Evolutionary conservation across 805 yeast species (phyloP).

Genomic region (Ascoidea tarda): DNA sequence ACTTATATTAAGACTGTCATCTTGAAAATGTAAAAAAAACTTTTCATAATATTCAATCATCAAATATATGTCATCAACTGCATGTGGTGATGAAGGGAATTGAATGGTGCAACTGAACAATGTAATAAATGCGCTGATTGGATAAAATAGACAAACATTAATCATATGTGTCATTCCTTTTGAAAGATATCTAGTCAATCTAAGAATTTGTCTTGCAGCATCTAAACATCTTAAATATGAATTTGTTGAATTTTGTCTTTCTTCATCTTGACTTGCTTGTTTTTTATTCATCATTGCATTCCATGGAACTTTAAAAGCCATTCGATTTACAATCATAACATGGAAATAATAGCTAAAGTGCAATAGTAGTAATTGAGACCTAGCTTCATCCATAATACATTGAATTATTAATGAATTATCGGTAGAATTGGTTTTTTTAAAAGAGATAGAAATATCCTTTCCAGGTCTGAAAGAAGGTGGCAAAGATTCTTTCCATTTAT

Average conservation of each 20-base stretch:
- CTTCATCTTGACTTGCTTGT: neutral
- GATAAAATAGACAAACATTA: neutral
- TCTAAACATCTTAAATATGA: neutral
- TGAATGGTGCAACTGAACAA: neutral
- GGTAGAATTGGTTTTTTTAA: neutral
- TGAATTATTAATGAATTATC: neutral
- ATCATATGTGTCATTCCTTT: neutral
- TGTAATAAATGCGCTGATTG: neutral
- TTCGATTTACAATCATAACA: slow-evolving; percentile 2
- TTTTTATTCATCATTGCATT: neutral
- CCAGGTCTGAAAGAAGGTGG: neutral
- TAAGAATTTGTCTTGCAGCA: neutral
- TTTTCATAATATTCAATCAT: neutral
- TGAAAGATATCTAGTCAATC: neutral
- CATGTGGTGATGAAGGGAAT: neutral
- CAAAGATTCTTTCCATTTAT: neutral
- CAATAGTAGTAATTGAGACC: neutral
- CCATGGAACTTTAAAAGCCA: neutral
- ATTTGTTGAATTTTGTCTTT: neutral
- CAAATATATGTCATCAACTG: neutral
- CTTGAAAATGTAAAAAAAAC: neutral
- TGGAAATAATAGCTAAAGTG: slow-evolving; percentile 1
- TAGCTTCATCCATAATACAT: neutral
- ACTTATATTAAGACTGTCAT: neutral
- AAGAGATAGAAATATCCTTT: neutral